Percentiles rank a stretch among this genome's conserved stretches.
phyloP scores from a whole-genome alignment of 1,284 basidiomycete species.

The Moesziomyces parantarcticus region DNA sequence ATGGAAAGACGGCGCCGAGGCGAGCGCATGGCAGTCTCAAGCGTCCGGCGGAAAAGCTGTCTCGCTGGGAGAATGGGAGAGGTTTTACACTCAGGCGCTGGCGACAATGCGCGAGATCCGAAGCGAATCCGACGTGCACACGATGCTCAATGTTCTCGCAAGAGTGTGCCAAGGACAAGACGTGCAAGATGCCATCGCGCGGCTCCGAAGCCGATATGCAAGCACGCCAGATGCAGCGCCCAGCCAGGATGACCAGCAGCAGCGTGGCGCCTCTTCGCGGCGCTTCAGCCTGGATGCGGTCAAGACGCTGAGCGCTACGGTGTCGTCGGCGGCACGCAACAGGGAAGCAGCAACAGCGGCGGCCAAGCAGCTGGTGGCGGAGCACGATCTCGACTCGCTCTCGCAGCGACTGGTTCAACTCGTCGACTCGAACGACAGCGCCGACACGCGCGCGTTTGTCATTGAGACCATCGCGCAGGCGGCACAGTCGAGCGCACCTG shows the following conservation, averaged over 20 bases:
- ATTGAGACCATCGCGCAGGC: conserved; percentile 3
- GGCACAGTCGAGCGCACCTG: neutral
- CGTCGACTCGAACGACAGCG: conserved; percentile 32
- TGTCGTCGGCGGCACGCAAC: conserved; percentile 3
- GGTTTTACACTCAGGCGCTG: conserved; percentile 9
- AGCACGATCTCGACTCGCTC: neutral
- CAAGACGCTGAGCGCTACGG: conserved; percentile 2
- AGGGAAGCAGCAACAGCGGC: conserved; percentile 4
- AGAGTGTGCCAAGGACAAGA: conserved; percentile 5
- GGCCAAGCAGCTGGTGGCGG: conserved; percentile 4
- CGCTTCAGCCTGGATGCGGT: conserved; percentile 23
- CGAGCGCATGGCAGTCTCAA: conserved; percentile 10
- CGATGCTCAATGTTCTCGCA: conserved; percentile 5
- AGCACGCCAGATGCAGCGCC: neutral
- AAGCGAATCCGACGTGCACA: neutral
- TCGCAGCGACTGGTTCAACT: conserved; percentile 10
- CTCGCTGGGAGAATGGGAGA: neutral
- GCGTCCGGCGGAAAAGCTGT: neutral
- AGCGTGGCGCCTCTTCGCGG: neutral
- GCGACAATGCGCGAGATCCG: neutral
- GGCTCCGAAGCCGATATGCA: conserved; percentile 10
- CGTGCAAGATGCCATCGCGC: conserved; percentile 9
- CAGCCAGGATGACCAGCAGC: neutral
- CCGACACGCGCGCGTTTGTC: conserved; percentile 3
- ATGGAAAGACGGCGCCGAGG: conserved; percentile 19